Base-by-base conservation (phyloP, 2,329 filamentous ascomycete genomes). In the Talaromyces islandicus region DNA sequence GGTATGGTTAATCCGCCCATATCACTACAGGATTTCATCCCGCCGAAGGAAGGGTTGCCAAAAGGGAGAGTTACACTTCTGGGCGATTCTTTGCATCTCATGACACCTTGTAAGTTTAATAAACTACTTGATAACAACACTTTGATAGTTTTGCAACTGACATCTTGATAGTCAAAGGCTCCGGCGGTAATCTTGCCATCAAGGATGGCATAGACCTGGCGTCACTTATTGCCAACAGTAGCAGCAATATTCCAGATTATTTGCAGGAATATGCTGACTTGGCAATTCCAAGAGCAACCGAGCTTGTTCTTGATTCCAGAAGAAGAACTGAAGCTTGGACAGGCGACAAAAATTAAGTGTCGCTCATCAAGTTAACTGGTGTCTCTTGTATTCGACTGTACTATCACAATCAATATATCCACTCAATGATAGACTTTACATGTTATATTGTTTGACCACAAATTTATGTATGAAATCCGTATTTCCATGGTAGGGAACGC, bases 101-200 rank as follows among this genome's bases (percentile, higher is more conserved):
- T 57, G 55, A 57, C 55, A 32, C 55, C 55, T n/a, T 57, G 55
- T 57, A 57, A 35, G 55, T 50, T 35, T 17, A 11, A 35, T 7
- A 1, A 6, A 1, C 21, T 29, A 41, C 3, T 27, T 19, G 7
- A n/a, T 35, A 35, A 12, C 43, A 46, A 7, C 10, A 10, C 54
- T 27, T 43, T 9, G 1, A 5, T 14, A 7, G 11, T 10, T 25
- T 19, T 50, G 19, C 10, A 24, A 35, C 43, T 57, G 9, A 57
- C 29, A 41, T 48, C 17, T 32, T n/a, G 7, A 24, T 35, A 57
- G 55, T 57, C 41, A 35, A 35, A 10, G 55, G 55, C 7, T 50
- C 55, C 4, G 55, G 55, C 19, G 55, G 55, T 3, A 57, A 57
- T 24, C 29, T 57, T 32, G 55, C 55, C 4, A 50, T 57, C 27